Evolutionary conservation across 1,139 yeast genomes (phyloP), one percentile per base, ranked within the genome.

Genomic region (Geotrichum fermentans): DNA sequence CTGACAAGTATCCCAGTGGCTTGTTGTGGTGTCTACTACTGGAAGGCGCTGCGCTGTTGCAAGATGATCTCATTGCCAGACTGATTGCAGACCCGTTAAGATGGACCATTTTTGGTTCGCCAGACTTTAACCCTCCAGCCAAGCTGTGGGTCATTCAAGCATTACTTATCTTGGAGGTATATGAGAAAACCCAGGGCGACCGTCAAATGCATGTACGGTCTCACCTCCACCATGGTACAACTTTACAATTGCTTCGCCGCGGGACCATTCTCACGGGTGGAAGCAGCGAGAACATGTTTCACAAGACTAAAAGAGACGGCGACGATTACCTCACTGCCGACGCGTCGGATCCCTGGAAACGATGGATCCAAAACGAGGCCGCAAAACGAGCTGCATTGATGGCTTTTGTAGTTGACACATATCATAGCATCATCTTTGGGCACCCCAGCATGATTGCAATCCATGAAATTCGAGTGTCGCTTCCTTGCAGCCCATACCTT

Each of bases 341-440:
- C 33, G 17, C 52, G 43, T 37, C 45, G 51, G 60, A 59, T 5
- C 61, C 74, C 5, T 75, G 80, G 75, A 68, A 69, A 50, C 73
- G 77, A 51, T 86, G 95, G 94, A 82, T 85, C 20, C 85, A 83
- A 51, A 78, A 80, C 43, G 96, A 87, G 64, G 79, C 83, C 45
- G 73, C 86, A 72, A 87, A 86, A 63, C 69, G 96, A 47, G 77
- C 85, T 3, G 87, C 95, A 0, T 76, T 83, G 51, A 79, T 84
- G 77, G 87, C 92, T 3, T 87, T 87, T 63, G 83, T 83, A 58
- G 71, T 84, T 60, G 96, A 87, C 63, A 80, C 83, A 1, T 75
- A 82, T 21, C 94, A 87, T 66, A 85, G 88, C n/a, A 77, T 84
- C 30, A 77, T 85, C 48, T 86, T 84, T 66, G 84, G 95, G 4